These are phyloP conservation scores for Schwanniomyces occidentalis DNA, from an alignment of 805 yeast genomes.

Conservation along the genomic window DNA sequence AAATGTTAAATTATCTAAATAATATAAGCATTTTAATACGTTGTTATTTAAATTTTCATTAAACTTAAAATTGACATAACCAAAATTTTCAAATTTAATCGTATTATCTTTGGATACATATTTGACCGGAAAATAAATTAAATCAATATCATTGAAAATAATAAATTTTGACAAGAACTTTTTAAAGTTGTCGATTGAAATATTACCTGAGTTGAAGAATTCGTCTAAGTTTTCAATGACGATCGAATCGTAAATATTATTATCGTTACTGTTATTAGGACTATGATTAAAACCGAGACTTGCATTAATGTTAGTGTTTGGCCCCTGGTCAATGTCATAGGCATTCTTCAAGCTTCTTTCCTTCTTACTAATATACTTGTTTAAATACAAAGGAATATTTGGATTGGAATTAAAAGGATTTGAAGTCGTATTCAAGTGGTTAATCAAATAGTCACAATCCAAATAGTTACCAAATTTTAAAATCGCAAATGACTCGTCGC, in stretches of 20 bases:
- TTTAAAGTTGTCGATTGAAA: conserved; percentile 39
- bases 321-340: no score
- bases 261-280: conserved; percentile 10
- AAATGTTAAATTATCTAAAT: conserved; percentile 47
- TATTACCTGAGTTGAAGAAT: conserved; percentile 46
- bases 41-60: conserved; percentile 37
- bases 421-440: conserved; percentile 13
- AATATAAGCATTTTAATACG: conserved; percentile 49
- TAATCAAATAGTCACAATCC: conserved; percentile 31
- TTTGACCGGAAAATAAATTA: conserved; percentile 52
- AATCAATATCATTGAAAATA: conserved; percentile 48
- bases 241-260: conserved; percentile 23
- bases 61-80: conserved; percentile 48
- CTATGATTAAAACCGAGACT: background rate
- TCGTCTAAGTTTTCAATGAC: conserved; percentile 49
- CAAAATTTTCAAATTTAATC: conserved; percentile 44
- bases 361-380: conserved; percentile 64
- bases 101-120: conserved; percentile 13
- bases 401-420: conserved; percentile 28
- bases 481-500: conserved; percentile 27
- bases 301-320: no score
- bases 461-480: conserved; percentile 33
- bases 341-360: conserved; percentile 52
- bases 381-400: conserved; percentile 46
- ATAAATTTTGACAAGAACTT: conserved; percentile 45